Evolutionary conservation across 306 rosid genomes (phyloP), one percentile per base, ranked within the genome.

Genomic region (Inga oerstediana): DNA sequence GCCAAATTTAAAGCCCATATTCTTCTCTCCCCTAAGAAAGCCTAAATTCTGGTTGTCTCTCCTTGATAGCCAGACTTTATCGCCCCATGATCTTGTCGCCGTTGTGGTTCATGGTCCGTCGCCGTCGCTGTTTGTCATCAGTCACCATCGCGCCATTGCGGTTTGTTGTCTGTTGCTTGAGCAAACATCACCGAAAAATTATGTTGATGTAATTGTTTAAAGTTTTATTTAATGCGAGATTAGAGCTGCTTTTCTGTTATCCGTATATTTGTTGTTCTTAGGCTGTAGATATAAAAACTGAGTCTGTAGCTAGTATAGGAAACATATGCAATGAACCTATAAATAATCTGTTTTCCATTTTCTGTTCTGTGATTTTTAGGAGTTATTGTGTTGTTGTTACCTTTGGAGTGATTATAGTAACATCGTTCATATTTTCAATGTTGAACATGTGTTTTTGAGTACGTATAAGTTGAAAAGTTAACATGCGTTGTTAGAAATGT

Each of bases 131-230:
- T 32, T 32, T 32, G 34, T 32, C 2, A 2, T 89, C 93, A 0
- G 32, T n/a, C n/a, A 0, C 27, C 27, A 24, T 24, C 27, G 27
- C n/a, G n/a, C n/a, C n/a, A n/a, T n/a, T n/a, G n/a, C 27, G 27
- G 27, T 24, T 24, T 24, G 0, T 24, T 24, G 27, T 24, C 27
- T 24, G 27, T 24, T 0, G 90, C 93, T 96, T 59, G 34, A 32
- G 34, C 1, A 32, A 32, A 32, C 2, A 2, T 32, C 34, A 32
- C 34, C 34, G 34, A 51, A 9, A 74, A 70, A 37, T 24, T 70
- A n/a, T 71, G 74, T 22, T 69, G 51, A 69, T 7, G 34, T 20
- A 10, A 69, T 39, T 41, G 24, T 69, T 69, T 10, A 39, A 48
- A 14, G 6, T 30, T 5, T 27, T 14, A 32, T 27, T 30, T 14